Percentiles rank a stretch among this genome's conserved stretches.
Conservation (phyloP, 1,284 basidiomycete genomes). For the Naganishia albida region DNA sequence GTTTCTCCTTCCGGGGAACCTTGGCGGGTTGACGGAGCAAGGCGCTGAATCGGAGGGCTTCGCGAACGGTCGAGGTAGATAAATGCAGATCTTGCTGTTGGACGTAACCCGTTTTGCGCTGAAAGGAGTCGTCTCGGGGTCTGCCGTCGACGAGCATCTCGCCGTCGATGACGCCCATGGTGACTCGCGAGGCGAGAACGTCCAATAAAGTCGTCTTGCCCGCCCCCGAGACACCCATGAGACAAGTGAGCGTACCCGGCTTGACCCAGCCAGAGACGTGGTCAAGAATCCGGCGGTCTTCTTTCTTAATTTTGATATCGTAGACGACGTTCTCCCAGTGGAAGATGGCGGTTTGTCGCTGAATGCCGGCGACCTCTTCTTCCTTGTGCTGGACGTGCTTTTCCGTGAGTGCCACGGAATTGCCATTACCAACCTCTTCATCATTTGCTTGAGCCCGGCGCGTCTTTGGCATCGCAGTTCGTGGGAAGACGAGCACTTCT, state of each 20-base stretch:
- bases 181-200: constrained; percentile 76
- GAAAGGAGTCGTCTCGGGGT: constrained; percentile 69
- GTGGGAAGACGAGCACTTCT: constrained; percentile 58
- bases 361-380: constrained; percentile 44
- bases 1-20: constrained; percentile 70
- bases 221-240: constrained; percentile 68
- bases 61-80: constrained; percentile 71
- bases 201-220: constrained; percentile 79
- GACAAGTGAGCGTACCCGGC: constrained; percentile 73
- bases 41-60: constrained; percentile 80
- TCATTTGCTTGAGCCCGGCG: constrained; percentile 34
- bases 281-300: constrained; percentile 67
- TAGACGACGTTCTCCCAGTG: constrained; percentile 55
- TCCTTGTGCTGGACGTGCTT: constrained; percentile 31
- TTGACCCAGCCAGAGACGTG: constrained; percentile 80
- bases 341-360: constrained; percentile 55
- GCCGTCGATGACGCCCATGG: constrained; percentile 76
- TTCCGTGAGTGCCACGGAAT: constrained; percentile 10
- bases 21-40: constrained; percentile 72
- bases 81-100: constrained; percentile 75
- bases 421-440: constrained; percentile 28
- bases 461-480: constrained; percentile 52
- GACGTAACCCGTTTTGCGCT: constrained; percentile 63
- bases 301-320: constrained; percentile 63
- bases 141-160: constrained; percentile 77